phyloP scores from a whole-genome alignment of 2,329 filamentous ascomycete species.

The Aspergillus viridinutans region DNA sequence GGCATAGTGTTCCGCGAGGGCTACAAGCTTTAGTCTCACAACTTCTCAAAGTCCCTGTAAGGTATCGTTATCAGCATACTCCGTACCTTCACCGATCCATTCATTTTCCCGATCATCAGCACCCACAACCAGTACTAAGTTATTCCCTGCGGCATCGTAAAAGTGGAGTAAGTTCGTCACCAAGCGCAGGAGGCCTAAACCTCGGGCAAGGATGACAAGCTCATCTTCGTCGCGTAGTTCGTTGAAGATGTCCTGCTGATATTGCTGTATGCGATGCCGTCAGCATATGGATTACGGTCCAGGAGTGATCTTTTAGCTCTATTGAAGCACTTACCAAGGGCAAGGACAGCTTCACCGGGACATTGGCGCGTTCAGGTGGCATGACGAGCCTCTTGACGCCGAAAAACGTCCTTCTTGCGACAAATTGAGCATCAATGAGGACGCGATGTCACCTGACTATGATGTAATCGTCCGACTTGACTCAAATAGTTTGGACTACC shows the following conservation, averaged over 20 bases:
- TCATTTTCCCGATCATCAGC: slow-evolving; percentile 91
- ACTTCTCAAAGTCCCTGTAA: neutral
- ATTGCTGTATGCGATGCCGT: slow-evolving; percentile 52
- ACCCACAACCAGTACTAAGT: slow-evolving; percentile 81
- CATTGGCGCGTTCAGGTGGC: slow-evolving; percentile 39
- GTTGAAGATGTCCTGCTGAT: slow-evolving; percentile 92
- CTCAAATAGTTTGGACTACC: neutral
- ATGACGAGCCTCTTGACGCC: slow-evolving; percentile 33
- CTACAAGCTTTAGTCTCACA: slow-evolving; percentile 31
- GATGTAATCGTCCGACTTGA: neutral
- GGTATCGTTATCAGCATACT: neutral
- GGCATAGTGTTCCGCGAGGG: slow-evolving; percentile 89
- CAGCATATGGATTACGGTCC: slow-evolving; percentile 2
- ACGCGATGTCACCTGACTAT: neutral
- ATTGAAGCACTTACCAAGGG: slow-evolving; percentile 47
- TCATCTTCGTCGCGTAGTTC: slow-evolving; percentile 88
- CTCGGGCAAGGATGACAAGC: slow-evolving; percentile 84
- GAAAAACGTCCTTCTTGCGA: neutral
- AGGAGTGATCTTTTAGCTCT: neutral
- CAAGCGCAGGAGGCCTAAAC: slow-evolving; percentile 84
- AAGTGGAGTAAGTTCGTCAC: slow-evolving; percentile 95
- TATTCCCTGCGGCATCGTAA: slow-evolving; percentile 93
- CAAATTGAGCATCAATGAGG: neutral
- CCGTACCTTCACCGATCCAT: slow-evolving; percentile 78
- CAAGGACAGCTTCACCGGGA: slow-evolving; percentile 60